Evolutionary conservation across 1,139 yeast species (phyloP).

Genomic region (Debaryomycetaceae sp.): DNA sequence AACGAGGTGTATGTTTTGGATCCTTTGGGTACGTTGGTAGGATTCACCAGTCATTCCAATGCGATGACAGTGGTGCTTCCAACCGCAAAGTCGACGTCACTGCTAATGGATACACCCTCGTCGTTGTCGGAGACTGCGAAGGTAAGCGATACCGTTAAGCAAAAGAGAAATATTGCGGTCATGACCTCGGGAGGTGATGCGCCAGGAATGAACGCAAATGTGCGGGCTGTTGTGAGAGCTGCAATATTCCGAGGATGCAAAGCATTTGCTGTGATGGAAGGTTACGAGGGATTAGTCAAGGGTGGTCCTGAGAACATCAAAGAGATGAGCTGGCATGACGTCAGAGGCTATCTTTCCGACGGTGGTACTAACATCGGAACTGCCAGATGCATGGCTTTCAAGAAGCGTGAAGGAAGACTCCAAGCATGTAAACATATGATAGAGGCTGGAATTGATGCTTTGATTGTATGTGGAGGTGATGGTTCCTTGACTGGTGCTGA

Average conservation of each 20-base stretch:
- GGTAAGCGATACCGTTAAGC: conserved; percentile 7
- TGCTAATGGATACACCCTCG: neutral
- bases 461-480: conserved; percentile 83
- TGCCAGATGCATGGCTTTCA: conserved; percentile 69
- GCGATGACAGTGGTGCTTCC: conserved; percentile 56
- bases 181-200: conserved; percentile 91
- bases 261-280: conserved; percentile 72
- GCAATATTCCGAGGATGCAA: conserved; percentile 70
- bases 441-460: conserved; percentile 70
- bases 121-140: conserved; percentile 11
- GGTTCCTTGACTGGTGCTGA: conserved; percentile 86
- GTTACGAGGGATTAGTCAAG: conserved; percentile 70
- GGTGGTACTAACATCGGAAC: conserved; percentile 87
- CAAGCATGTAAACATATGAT: conserved; percentile 67
- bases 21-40: conserved; percentile 65
- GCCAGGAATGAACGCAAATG: conserved; percentile 84
- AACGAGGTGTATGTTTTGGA: conserved; percentile 65
- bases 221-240: conserved; percentile 74
- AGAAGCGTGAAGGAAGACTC: conserved; percentile 66
- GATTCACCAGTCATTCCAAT: conserved; percentile 59
- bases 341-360: conserved; percentile 66
- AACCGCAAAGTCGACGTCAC: conserved; percentile 11
- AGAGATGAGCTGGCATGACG: conserved; percentile 75
- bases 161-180: conserved; percentile 60
- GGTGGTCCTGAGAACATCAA: conserved; percentile 62